Percentiles rank a stretch among this genome's conserved stretches.
Evolutionary conservation across 208 protist species (phyloP).

Genomic region (Leishmania gerbilli): DNA sequence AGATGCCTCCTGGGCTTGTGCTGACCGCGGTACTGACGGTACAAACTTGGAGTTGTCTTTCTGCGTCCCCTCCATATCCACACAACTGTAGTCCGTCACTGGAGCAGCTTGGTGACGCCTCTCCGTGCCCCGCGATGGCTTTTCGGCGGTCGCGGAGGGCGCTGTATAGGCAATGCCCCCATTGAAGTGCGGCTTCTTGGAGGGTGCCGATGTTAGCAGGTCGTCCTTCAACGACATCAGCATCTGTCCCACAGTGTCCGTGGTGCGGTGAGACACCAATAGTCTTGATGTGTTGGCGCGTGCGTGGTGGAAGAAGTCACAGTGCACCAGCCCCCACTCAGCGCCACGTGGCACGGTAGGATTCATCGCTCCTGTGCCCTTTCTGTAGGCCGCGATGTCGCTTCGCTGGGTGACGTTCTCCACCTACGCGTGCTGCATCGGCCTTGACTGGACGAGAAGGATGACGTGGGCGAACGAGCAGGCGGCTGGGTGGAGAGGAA

Average conservation of each 20-base stretch:
- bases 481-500: not conserved
- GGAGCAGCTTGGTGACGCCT: not conserved
- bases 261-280: slow-evolving; percentile 15
- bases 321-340: not conserved
- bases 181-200: not conserved
- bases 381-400: not conserved
- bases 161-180: not conserved
- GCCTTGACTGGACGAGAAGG: not conserved
- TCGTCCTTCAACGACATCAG: not conserved
- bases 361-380: not conserved
- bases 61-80: not conserved
- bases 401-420: too few relatives aligned
- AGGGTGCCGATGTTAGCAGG: not conserved
- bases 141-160: not conserved
- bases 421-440: not conserved
- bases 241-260: slow-evolving; percentile 14
- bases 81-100: slow-evolving; percentile 9
- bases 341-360: not conserved
- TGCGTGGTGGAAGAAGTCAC: slow-evolving; percentile 17
- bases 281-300: slow-evolving; percentile 6
- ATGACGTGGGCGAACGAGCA: not conserved
- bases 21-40: not conserved
- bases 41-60: not conserved
- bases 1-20: not conserved
- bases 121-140: not conserved